phyloP scores from a whole-genome alignment of 2,329 filamentous ascomycete genomes.

The Pyricularia pennisetigena region DNA sequence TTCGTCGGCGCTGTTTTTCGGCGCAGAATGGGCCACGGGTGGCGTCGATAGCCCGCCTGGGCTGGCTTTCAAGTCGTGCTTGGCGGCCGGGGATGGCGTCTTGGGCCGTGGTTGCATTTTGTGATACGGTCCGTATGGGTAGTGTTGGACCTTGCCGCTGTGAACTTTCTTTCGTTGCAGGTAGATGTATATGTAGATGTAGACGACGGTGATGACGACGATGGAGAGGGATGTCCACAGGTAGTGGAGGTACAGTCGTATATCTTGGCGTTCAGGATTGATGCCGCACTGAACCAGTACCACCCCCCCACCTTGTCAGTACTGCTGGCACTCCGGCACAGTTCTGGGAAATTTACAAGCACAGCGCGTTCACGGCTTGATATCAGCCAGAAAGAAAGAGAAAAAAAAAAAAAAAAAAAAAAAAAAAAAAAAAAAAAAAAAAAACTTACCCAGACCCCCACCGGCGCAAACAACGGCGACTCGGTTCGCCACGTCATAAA shows the following conservation, averaged over 20 bases:
- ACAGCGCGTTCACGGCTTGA: too few species aligned
- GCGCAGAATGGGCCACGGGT: not conserved
- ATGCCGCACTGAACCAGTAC: conserved; percentile 47
- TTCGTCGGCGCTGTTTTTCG: not conserved
- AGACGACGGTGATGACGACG: conserved; percentile 25
- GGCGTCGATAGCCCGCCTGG: not conserved
- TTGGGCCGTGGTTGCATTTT: not conserved
- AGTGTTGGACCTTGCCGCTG: conserved; percentile 19
- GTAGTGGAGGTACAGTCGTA: conserved; percentile 54
- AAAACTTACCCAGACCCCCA: conserved; percentile 47
- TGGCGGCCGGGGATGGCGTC: not conserved
- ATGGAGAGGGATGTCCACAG: conserved; percentile 48
- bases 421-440: not conserved
- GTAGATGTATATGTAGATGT: conserved; percentile 28
- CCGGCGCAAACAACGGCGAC: conserved; percentile 50
- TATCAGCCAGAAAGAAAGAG: too few species aligned
- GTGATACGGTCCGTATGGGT: not conserved
- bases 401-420: too few species aligned
- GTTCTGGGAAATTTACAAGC: too few species aligned
- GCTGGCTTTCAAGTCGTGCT: not conserved
- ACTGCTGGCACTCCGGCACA: too few species aligned
- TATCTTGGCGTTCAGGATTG: conserved; percentile 37
- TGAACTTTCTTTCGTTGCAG: conserved; percentile 16
- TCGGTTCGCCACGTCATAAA: conserved; percentile 27
- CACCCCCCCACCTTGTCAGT: not conserved